Base-by-base conservation (phyloP, 202 grass and related monocot species). In the Panicum hallii region DNA sequence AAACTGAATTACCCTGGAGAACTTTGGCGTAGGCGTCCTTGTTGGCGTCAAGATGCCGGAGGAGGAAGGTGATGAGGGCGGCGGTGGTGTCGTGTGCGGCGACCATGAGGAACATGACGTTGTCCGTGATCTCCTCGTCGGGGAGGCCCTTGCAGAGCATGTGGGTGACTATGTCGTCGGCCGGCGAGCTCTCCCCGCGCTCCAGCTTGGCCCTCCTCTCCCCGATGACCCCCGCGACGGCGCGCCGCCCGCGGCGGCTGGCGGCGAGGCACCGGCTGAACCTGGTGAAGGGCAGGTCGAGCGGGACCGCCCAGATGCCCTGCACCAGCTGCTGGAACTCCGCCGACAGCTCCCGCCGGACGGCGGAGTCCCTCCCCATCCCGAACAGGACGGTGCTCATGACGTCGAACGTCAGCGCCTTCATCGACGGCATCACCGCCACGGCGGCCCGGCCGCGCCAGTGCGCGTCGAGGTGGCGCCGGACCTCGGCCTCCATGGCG, bases 61-160 rank as follows among this genome's bases (percentile, higher is more conserved):
- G 63, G 22, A 83, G 75, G 80, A 88, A 88, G 47, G 86, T 88
- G 34, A 88, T 30, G 63, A 81, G 64, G 4, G 40, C 12, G 1
- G 78, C 78, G 11, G 78, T 44, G 4, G 78, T 69, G 78, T 81
- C 64, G 44, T 79, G 80, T 3, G 80, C 74, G 23, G 75, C 74
- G 5, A 83, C 34, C 74, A 84, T 73, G 62, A 83, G 20, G 38
- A 79, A 47, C 43, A 84, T 60, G 20, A 55, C 22, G 56, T 75
- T 84, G 87, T 88, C 79, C 20, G 56, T 34, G 60, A 84, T 88
- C 38, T 88, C 60, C 45, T 74, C 79, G 9, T 72, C 79, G 7
- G 64, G 47, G 1, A 72, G 48, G 9, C 62, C 79, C 11, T 32
- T 19, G 23, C 23, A 16, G 16, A 84, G 74, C 57, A 88, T 74